These are phyloP conservation scores for Cystobasidiaceae sp. DNA, from an alignment of 1,284 basidiomycete species.

Conservation along the genomic window DNA sequence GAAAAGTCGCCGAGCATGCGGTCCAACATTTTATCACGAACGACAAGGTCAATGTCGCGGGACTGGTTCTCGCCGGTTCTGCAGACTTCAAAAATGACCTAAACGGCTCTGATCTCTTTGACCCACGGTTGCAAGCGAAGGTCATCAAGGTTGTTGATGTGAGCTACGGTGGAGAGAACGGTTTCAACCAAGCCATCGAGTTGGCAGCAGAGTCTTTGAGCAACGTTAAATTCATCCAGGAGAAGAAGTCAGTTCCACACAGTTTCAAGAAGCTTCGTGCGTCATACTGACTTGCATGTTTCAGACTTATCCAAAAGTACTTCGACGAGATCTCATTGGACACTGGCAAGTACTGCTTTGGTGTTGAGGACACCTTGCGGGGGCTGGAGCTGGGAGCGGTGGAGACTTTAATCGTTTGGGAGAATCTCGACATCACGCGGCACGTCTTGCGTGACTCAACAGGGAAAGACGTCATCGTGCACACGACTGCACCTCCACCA, in stretches of 20 bases:
- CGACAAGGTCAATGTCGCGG: slow-evolving; percentile 97
- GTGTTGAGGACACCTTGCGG: slow-evolving; percentile 94
- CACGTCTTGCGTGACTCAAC: slow-evolving; percentile 83
- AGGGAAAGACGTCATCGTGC: slow-evolving; percentile 75
- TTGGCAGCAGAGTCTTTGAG: slow-evolving; percentile 89
- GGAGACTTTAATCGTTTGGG: slow-evolving; percentile 97
- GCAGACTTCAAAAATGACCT: slow-evolving; percentile 99
- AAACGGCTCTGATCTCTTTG: slow-evolving; percentile 93
- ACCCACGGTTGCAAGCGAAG: slow-evolving; percentile 78
- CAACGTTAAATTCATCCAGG: slow-evolving; percentile 99
- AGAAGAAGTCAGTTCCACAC: slow-evolving; percentile 68
- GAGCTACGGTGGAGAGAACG: slow-evolving; percentile 97
- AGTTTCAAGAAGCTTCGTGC: no score
- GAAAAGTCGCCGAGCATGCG: slow-evolving; percentile 94
- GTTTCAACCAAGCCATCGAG: slow-evolving; percentile 98
- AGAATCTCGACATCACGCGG: slow-evolving; percentile 84
- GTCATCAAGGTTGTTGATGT: slow-evolving; percentile 98
- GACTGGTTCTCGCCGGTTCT: slow-evolving; percentile 92
- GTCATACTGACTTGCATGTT: background rate
- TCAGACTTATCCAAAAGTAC: slow-evolving; percentile 82
- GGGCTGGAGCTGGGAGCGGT: slow-evolving; percentile 94
- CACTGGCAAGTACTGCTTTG: slow-evolving; percentile 96
- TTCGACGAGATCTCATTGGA: slow-evolving; percentile 99
- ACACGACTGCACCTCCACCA: slow-evolving; percentile 49
- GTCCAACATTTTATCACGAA: slow-evolving; percentile 97